These are phyloP conservation scores for Heliocybe sulcata DNA, from an alignment of 1,284 basidiomycete genomes.

Conservation along the genomic window DNA sequence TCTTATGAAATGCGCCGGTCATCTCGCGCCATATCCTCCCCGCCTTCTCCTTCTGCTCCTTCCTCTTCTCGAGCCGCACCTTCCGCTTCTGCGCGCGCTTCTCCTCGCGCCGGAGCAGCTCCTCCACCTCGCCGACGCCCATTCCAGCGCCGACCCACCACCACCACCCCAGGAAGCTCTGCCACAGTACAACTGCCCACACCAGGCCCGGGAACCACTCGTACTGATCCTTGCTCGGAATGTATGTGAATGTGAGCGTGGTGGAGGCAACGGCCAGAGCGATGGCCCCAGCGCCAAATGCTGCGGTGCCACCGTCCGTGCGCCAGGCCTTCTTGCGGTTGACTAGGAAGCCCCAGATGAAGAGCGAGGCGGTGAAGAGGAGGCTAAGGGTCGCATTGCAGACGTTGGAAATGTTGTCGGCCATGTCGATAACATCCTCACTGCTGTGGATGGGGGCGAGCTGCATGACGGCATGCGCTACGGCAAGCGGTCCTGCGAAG, in stretches of 20 bases:
- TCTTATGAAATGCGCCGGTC: conserved; percentile 29
- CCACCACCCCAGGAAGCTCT: conserved; percentile 91
- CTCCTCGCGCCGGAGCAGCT: conserved; percentile 50
- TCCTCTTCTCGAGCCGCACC: conserved; percentile 27
- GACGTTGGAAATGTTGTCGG: conserved; percentile 84
- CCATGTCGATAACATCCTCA: conserved; percentile 45
- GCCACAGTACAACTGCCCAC: conserved; percentile 88
- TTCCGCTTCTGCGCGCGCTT: conserved; percentile 45
- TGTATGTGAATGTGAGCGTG: conserved; percentile 80
- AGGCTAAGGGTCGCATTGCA: conserved; percentile 94
- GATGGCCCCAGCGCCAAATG: conserved; percentile 83
- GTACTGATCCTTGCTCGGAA: conserved; percentile 74
- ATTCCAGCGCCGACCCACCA: conserved; percentile 95
- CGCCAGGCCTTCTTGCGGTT: conserved; percentile 93
- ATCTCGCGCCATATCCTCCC: conserved; percentile 48
- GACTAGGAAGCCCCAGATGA: conserved; percentile 91
- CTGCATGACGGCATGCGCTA: conserved; percentile 81
- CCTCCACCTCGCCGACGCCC: conserved; percentile 56
- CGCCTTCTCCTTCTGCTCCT: conserved; percentile 37
- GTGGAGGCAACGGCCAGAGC: conserved; percentile 75
- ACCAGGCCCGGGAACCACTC: conserved; percentile 82
- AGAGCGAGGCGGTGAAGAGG: conserved; percentile 84
- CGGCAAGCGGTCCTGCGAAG: conserved; percentile 69
- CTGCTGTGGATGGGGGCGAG: conserved; percentile 65
- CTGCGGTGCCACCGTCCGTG: conserved; percentile 91